Evolutionary conservation across 2,329 filamentous ascomycete species (phyloP).

Genomic region (Lachnellula subtilissima): DNA sequence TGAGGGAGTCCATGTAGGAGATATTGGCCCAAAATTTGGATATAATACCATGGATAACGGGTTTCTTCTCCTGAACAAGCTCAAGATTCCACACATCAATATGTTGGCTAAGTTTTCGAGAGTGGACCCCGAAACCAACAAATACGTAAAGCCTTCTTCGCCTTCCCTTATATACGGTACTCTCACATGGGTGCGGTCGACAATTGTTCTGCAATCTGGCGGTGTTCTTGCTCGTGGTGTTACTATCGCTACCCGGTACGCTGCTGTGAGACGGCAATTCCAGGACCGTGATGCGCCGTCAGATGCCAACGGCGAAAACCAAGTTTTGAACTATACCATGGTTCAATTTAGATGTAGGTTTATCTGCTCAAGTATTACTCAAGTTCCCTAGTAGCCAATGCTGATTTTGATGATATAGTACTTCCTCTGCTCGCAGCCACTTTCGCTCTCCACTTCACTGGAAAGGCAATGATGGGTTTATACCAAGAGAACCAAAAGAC

Average conservation of each 20-base stretch:
- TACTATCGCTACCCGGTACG: slow-evolving; percentile 72
- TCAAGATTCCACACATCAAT: slow-evolving; percentile 69
- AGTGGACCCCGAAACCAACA: slow-evolving; percentile 62
- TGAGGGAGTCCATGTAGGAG: slow-evolving; percentile 67
- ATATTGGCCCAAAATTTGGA: slow-evolving; percentile 59
- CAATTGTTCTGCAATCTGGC: slow-evolving; percentile 69
- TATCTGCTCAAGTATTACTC: neutral
- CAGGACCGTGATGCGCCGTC: slow-evolving; percentile 65
- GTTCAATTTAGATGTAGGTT: slow-evolving; percentile 57
- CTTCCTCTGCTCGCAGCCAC: slow-evolving; percentile 68
- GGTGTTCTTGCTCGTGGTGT: slow-evolving; percentile 68
- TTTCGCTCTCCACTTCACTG: slow-evolving; percentile 76
- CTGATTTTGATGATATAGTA: slow-evolving; percentile 31
- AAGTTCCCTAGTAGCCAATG: neutral
- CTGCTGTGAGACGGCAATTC: slow-evolving; percentile 70
- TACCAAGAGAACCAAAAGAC: slow-evolving; percentile 69
- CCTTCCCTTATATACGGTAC: slow-evolving; percentile 70
- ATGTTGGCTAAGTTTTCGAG: slow-evolving; percentile 69
- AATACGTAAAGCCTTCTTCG: slow-evolving; percentile 62
- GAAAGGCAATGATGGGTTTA: slow-evolving; percentile 68
- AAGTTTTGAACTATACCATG: slow-evolving; percentile 77
- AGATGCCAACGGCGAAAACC: slow-evolving; percentile 58
- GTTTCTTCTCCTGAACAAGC: slow-evolving; percentile 70
- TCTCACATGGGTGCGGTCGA: slow-evolving; percentile 69
- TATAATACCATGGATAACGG: slow-evolving; percentile 64